Percentiles rank a stretch among this genome's conserved stretches.
Evolutionary conservation across 176 grass and related monocot genomes (phyloP).

Genomic region (Pontederia paniculata): DNA sequence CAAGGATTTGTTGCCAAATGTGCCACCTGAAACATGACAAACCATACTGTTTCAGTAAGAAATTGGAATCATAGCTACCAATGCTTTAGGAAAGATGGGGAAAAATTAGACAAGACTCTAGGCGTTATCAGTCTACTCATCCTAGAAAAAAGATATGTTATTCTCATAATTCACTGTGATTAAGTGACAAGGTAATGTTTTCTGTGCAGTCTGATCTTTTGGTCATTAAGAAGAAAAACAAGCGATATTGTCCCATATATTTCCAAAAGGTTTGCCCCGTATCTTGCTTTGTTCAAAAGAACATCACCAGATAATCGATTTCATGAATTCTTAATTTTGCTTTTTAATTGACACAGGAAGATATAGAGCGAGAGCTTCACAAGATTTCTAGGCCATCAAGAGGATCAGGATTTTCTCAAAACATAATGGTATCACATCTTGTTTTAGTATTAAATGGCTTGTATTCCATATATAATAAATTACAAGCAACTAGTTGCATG

Average conservation of each 20-base stretch:
- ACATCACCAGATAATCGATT: neutral
- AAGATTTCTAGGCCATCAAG: conserved; percentile 42
- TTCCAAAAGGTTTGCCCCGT: conserved; percentile 64
- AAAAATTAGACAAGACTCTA: too few species aligned
- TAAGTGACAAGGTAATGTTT: conserved; percentile 19
- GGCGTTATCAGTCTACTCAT: too few species aligned
- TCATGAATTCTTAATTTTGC: neutral
- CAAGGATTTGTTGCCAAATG: too few species aligned
- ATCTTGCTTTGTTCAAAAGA: neutral
- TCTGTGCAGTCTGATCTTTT: conserved; percentile 71
- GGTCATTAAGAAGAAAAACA: conserved; percentile 91
- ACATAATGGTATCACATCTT: conserved; percentile 54
- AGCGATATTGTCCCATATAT: conserved; percentile 85
- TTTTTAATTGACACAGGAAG: conserved; percentile 39
- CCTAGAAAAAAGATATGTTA: too few species aligned
- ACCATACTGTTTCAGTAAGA: too few species aligned
- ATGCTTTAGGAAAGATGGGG: too few species aligned
- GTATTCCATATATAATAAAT: neutral
- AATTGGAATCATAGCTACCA: too few species aligned
- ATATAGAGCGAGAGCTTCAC: conserved; percentile 89
- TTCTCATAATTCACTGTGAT: too few species aligned
- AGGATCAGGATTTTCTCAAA: conserved; percentile 54
- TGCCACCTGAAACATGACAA: too few species aligned
- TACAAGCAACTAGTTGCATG: conserved; percentile 8
- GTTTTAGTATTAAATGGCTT: neutral